These are phyloP conservation scores for Nigrograna mackinnonii DNA, from an alignment of 2,329 filamentous ascomycete genomes.

Conservation along the genomic window DNA sequence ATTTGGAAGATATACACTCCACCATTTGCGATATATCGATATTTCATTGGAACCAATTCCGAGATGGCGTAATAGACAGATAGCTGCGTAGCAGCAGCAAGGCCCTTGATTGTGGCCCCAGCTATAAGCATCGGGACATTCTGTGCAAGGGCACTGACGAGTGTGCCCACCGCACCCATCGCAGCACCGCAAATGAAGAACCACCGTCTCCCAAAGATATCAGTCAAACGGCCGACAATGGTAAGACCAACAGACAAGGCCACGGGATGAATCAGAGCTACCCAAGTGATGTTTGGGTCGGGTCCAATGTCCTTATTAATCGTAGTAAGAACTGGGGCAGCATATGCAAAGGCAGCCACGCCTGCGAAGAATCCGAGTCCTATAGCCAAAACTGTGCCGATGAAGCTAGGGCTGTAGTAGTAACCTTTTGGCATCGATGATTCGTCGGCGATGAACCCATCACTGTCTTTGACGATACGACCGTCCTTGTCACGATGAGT, in stretches of 20 bases:
- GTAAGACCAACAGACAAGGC: constrained; percentile 11
- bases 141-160: neutral
- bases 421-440: constrained; percentile 44
- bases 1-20: neutral
- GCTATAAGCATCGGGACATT: neutral
- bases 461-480: constrained; percentile 10
- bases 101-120: neutral
- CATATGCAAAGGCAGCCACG: no score
- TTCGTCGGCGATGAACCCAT: constrained; percentile 42
- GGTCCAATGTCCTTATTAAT: constrained; percentile 17
- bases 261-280: constrained; percentile 13
- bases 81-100: neutral
- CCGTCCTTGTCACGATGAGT: no score
- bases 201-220: constrained; percentile 15
- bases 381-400: constrained; percentile 38
- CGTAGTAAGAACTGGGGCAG: constrained; percentile 11
- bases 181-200: constrained; percentile 14
- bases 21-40: neutral
- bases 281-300: constrained; percentile 11
- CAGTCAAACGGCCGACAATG: constrained; percentile 10
- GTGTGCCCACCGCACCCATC: constrained; percentile 9
- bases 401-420: constrained; percentile 41
- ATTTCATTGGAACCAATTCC: constrained; percentile 1
- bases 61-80: neutral
- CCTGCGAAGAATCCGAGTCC: constrained; percentile 7